Evolutionary conservation across 305 asterid species (phyloP).

Genomic region (Fraxinus platypoda): DNA sequence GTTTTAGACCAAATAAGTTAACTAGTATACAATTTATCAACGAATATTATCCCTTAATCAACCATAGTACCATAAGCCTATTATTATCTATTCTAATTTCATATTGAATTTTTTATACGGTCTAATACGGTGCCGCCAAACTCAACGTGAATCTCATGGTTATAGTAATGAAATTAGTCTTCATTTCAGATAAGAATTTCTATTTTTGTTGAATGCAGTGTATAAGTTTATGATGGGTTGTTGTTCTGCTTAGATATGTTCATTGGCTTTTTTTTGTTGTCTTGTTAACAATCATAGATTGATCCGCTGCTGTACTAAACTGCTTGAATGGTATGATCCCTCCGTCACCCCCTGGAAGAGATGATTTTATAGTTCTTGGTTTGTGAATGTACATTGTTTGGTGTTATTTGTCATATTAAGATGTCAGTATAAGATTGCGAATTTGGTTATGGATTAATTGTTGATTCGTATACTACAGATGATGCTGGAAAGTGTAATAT

Average conservation of each 20-base stretch:
- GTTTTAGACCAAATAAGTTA: not conserved
- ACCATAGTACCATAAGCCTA: not conserved
- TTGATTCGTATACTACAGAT: slow-evolving; percentile 19
- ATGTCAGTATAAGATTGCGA: not conserved
- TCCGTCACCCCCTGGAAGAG: not conserved
- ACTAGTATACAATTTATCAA: not conserved
- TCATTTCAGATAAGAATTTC: not conserved
- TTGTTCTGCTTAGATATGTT: not conserved
- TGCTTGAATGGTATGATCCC: not conserved
- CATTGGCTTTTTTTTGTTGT: not conserved
- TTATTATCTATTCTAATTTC: not conserved
- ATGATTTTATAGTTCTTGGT: not conserved
- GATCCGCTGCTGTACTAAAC: not conserved
- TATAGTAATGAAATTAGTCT: not conserved
- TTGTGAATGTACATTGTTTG: not conserved
- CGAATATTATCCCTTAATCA: not conserved
- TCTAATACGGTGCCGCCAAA: not conserved
- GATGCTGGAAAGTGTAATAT: slow-evolving; percentile 54
- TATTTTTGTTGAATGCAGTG: not conserved
- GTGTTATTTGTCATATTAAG: not conserved
- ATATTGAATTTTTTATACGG: not conserved
- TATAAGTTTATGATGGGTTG: not conserved
- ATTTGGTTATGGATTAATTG: not conserved
- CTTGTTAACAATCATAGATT: not conserved
- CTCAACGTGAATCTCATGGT: not conserved